Percentiles rank a stretch among this genome's conserved stretches.
Conservation (phyloP, 768 basidiomycete genomes). For the Lentinula raphanica region DNA sequence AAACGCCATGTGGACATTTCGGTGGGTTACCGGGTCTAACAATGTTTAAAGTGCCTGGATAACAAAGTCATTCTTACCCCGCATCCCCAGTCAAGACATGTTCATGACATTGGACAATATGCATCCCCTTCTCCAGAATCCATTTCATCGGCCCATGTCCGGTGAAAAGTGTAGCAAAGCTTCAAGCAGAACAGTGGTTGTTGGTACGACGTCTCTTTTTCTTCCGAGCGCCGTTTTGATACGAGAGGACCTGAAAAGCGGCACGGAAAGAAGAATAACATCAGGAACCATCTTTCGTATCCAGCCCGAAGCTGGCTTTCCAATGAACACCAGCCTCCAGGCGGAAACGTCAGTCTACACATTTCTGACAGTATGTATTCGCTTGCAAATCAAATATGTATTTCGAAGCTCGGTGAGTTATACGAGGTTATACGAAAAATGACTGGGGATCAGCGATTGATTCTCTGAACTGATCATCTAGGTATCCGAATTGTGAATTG, state of each 20-base stretch:
- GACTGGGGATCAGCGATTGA: slow-evolving; percentile 2
- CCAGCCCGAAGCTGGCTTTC: background rate
- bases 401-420: background rate
- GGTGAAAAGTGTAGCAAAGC: background rate
- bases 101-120: no score
- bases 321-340: background rate
- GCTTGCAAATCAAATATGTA: no score
- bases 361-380: no score
- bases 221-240: background rate
- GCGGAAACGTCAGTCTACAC: background rate
- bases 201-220: background rate
- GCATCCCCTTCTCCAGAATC: no score
- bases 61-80: no score
- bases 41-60: no score
- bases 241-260: background rate
- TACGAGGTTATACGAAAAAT: background rate
- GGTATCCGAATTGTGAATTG: background rate
- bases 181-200: background rate
- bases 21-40: no score
- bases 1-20: no score
- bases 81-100: no score
- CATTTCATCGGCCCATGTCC: no score
- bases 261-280: background rate
- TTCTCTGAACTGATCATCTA: background rate
- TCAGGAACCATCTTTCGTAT: background rate